Evolutionary conservation across 1,284 basidiomycete genomes (phyloP), one percentile per base, ranked within the genome.

Genomic region (Microstroma glucosiphilum): DNA sequence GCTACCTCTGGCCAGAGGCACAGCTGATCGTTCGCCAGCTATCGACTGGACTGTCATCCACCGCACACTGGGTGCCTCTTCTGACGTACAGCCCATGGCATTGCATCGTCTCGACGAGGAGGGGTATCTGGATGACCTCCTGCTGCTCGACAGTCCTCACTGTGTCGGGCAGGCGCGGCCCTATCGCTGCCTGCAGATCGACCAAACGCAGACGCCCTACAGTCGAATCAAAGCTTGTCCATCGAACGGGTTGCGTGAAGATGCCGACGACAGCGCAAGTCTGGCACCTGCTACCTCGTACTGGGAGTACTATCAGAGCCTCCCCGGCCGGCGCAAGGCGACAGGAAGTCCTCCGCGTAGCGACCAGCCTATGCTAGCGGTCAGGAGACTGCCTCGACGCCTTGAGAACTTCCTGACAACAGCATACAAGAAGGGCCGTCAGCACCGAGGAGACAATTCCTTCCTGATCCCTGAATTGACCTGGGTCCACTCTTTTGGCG

Each of bases 401-500:
- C 51, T 54, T 6, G 51, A 54, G 7, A 54, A 54, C 51, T 54
- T 23, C 21, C 51, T 54, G 6, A 25, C 26, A 8, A 21, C 17
- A 19, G 13, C 25, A 25, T 13, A 54, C 21, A 21, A 26, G 21
- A 21, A 26, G 51, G 21, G 21, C 15, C 19, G 26, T 8, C 13
- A 19, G 51, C 13, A 21, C 15, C n/a, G 21, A 25, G 17, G 13
- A 7, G 25, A 26, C 26, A 15, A 15, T 6, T 15, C n/a, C 2
- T 19, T 23, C 6, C 21, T 54, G 21, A 54, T 54, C 51, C 51
- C 51, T 6, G 21, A 54, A 21, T 21, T 54, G 51, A 54, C 51
- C 15, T 58, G 37, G 37, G n/a, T 43, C 21, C 62, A 67, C 40
- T 64, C 65, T 0, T 30, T 72, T 13, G 15, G 61, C 0, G n/a